Evolutionary conservation across 1,284 basidiomycete genomes (phyloP).

Genomic region (Ceratobasidium sp.): DNA sequence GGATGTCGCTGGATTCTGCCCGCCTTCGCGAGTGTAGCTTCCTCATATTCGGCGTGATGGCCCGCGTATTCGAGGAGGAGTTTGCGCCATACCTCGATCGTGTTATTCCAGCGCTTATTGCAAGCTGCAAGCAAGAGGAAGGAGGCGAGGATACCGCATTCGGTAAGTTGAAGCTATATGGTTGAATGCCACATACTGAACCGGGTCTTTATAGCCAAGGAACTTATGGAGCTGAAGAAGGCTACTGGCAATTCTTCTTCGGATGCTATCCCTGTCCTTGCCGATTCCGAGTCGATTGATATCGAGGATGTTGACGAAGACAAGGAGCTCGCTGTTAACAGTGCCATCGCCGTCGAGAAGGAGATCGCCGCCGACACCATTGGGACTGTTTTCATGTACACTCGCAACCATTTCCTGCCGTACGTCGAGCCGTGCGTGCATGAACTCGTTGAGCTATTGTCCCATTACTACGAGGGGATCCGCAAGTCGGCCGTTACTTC

Average conservation of each 20-base stretch:
- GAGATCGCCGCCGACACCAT: slow-evolving; percentile 98
- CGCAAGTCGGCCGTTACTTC: slow-evolving; percentile 92
- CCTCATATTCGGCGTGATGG: slow-evolving; percentile 98
- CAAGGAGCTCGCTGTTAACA: slow-evolving; percentile 89
- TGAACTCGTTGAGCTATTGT: slow-evolving; percentile 81
- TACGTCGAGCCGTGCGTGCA: slow-evolving; percentile 82
- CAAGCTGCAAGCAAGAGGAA: slow-evolving; percentile 86
- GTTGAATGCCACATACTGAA: slow-evolving; percentile 57
- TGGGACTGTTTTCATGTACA: slow-evolving; percentile 87
- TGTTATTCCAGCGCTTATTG: slow-evolving; percentile 86
- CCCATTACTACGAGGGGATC: slow-evolving; percentile 98
- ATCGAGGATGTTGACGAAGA: slow-evolving; percentile 82
- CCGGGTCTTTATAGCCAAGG: slow-evolving; percentile 50
- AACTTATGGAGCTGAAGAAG: slow-evolving; percentile 52
- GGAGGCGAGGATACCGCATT: slow-evolving; percentile 63
- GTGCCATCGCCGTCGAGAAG: slow-evolving; percentile 97
- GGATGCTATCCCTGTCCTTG: slow-evolving; percentile 67
- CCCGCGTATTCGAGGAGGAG: slow-evolving; percentile 93
- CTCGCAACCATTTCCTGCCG: slow-evolving; percentile 86
- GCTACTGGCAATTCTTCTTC: slow-evolving; percentile 72
- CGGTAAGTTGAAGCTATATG: slow-evolving; percentile 50
- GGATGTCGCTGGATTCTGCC: slow-evolving; percentile 83
- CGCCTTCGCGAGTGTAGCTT: slow-evolving; percentile 95
- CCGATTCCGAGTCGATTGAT: slow-evolving; percentile 62
- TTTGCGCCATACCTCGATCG: slow-evolving; percentile 87